Percentiles rank a stretch among this genome's conserved stretches.
These are phyloP conservation scores for Codiaeum variegatum DNA, from an alignment of 441 rosid genomes.

Conservation along the genomic window DNA sequence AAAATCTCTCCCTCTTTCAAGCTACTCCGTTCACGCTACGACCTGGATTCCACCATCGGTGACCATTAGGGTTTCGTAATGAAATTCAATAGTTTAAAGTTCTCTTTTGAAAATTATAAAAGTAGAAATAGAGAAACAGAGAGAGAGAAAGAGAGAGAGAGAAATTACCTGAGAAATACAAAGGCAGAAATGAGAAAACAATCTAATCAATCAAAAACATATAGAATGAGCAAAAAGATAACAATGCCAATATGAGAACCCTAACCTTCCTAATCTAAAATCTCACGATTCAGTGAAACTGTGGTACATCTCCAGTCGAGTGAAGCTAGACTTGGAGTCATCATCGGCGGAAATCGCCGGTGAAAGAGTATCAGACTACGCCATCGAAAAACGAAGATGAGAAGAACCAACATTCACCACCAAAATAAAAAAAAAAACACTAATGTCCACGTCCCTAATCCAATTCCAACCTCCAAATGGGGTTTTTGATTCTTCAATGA, in stretches of 20 bases:
- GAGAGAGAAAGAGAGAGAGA: neutral
- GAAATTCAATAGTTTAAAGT: no score
- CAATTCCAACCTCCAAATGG: no score
- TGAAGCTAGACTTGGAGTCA: conserved; percentile 58
- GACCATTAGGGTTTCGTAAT: conserved; percentile 7
- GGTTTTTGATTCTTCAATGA: no score
- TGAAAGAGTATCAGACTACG: conserved; percentile 26
- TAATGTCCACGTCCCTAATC: no score
- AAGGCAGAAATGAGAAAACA: no score
- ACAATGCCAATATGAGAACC: neutral
- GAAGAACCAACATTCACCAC: no score
- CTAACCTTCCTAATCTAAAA: neutral
- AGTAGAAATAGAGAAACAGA: neutral
- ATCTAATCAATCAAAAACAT: no score
- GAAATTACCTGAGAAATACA: neutral
- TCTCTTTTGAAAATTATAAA: neutral
- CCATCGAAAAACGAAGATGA: conserved; percentile 46
- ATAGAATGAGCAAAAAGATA: no score
- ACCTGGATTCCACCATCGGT: neutral
- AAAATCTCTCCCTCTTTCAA: conserved; percentile 4
- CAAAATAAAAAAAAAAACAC: no score
- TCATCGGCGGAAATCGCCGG: conserved; percentile 32
- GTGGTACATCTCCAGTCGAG: conserved; percentile 67
- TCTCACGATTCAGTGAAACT: neutral
- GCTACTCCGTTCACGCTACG: neutral